Conservation (phyloP, 345 rosid species). For the Aegle marmelos region DNA sequence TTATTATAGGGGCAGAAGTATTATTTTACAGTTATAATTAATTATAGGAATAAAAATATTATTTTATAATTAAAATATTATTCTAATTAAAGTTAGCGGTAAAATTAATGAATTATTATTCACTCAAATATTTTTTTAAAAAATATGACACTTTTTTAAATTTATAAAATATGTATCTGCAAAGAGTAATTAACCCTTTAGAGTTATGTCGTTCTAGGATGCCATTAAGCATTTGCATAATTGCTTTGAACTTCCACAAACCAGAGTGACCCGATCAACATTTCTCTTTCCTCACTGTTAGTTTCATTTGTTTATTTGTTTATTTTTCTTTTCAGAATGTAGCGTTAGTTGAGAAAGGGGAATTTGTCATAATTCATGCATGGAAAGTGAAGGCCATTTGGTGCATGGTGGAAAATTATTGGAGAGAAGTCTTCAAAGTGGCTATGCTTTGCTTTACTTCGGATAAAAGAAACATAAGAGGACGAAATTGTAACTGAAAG, state of each 20-base stretch:
- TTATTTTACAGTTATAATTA: too few relatives aligned
- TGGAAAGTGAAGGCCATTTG: neutral
- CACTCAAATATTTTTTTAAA: too few relatives aligned
- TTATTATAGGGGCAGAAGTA: too few relatives aligned
- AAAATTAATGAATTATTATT: too few relatives aligned
- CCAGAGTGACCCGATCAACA: neutral
- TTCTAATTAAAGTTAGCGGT: too few relatives aligned
- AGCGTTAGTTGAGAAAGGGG: neutral
- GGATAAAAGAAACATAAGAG: constrained; percentile 26
- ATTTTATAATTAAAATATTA: too few relatives aligned
- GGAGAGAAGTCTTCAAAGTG: neutral
- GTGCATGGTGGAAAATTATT: neutral
- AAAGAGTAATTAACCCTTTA: neutral
- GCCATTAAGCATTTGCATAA: neutral
- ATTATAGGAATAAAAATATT: too few relatives aligned
- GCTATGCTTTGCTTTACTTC: constrained; percentile 18
- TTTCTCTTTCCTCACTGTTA: neutral
- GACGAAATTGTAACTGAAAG: constrained; percentile 40
- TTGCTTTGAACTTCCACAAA: neutral
- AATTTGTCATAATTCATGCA: neutral
- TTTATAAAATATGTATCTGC: too few relatives aligned
- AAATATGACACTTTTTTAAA: too few relatives aligned
- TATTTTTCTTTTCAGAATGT: neutral
- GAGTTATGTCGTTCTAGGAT: neutral
- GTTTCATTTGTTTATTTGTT: neutral